Base-by-base conservation (phyloP, 192 early-diverging fungal genomes). In the Thamnidium elegans region DNA sequence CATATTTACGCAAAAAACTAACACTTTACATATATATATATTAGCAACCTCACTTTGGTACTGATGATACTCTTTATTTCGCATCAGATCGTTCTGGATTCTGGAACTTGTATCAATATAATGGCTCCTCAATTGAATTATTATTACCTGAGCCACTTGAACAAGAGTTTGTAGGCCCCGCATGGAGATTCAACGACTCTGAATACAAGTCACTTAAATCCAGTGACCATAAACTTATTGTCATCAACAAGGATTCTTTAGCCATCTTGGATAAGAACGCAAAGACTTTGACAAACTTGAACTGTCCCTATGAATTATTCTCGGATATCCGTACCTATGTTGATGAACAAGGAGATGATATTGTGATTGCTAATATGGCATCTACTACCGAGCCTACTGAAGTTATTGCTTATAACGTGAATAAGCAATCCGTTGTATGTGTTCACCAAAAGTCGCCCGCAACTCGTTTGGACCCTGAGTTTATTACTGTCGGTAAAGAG, bases 41-140 rank as follows among this genome's bases (percentile, higher is more conserved):
- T 10, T 50, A 89, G 58, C 89, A 91, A 76, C 88, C 87, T 52
- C 68, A 78, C 1, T 87, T 84, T 54, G 86, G 80, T 55, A 63
- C 59, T 0, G 76, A 81, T 36, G 82, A 83, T 1, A 71, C 74
- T 0, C 69, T 93, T 19, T 87, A 87, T 63, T 89, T 90, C 63
- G 66, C 81, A 13, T 81, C 73, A 26, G 91, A 93, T 73, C 78
- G 88, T 15, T 73, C 77, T 3, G 89, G 89, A 11, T 93, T 86
- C 63, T 90, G 87, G 86, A 90, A 89, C 58, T 69, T 88, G 1
- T 85, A 89, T 73, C 76, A 75, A 15, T 76, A 79, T 46, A 15
- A 63, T 2, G 67, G 69, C 0, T 68, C 66, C 44, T 19, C 59
- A 14, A 30, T 62, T 34, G 52, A 78, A 10, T 68, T 84, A 2